Base-by-base conservation (phyloP, 805 yeast genomes). In the Blastobotrys chiropterorum region DNA sequence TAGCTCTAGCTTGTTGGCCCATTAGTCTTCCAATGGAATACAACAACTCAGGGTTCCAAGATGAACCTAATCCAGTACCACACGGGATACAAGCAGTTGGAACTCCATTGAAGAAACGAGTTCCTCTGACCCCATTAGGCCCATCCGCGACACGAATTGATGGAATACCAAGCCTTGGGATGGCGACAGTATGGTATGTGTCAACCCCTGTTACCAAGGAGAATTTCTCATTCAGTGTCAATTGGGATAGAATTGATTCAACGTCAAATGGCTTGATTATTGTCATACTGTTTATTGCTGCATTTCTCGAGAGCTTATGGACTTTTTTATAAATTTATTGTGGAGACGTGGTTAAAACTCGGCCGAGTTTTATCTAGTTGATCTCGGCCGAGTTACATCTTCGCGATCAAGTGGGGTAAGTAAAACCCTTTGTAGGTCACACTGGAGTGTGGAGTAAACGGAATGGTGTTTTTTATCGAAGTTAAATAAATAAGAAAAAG, bases 71-170 rank as follows among this genome's bases (percentile, higher is more conserved):
- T 2, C 73, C 84, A 5, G 85, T 78, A 30, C 84, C 85, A 60
- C 79, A 76, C 4, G 85, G 82, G 57, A 81, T 71, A 55, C 83
- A 79, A 55, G 79, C 81, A 43, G 82, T 72, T 6, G 82, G 81
- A 21, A 72, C 69, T 43, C 78, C 72, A 55, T 76, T 68, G 61
- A 78, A 77, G 59, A 79, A 78, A 47, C 67, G 72, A 21, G 81
- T 78, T 14, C 85, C 85, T 56, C 85, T 69, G 46, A 79, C 71
- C 56, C 85, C 86, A 60, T 81, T 81, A 40, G 86, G 86, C 15
- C 85, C 86, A 62, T 81, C 85, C 21, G 74, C 64, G 38, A 77
- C 60, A 60, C 83, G 69, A 4, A 80, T 54, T 0, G 74, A 64
- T 2, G 81, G 82, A 43, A 80, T 61, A 16, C 68, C 69, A 30